Percentiles rank a stretch among this genome's conserved stretches.
phyloP scores from a whole-genome alignment of 805 yeast genomes.

The Saturnispora sekii region DNA sequence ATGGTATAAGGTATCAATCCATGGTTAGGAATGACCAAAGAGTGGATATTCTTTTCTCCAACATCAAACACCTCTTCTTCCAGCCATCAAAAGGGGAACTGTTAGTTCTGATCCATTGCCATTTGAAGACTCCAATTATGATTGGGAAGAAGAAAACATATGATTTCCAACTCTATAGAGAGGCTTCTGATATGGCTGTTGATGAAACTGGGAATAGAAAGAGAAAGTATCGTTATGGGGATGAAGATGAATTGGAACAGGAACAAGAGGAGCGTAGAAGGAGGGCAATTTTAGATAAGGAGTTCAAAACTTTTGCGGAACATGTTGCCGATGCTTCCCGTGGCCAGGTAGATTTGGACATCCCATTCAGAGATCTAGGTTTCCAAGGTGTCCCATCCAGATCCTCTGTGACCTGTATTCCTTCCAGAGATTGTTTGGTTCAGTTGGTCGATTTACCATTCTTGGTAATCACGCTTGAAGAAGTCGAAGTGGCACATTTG shows the following conservation, averaged over 20 bases:
- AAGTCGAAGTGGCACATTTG: constrained; percentile 87
- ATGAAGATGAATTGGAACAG: constrained; percentile 96
- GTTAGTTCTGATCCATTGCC: constrained; percentile 86
- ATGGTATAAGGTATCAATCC: constrained; percentile 90
- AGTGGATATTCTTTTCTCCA: constrained; percentile 80
- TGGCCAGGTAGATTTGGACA: constrained; percentile 79
- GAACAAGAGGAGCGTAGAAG: constrained; percentile 97
- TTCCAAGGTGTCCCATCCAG: constrained; percentile 97
- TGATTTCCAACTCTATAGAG: constrained; percentile 93
- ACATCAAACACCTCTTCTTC: constrained; percentile 87
- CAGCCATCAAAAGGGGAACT: constrained; percentile 95
- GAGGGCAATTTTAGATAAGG: constrained; percentile 83
- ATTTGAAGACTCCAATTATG: constrained; percentile 85
- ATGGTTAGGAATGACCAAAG: constrained; percentile 75
- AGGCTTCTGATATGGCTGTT: constrained; percentile 90
- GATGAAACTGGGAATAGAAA: constrained; percentile 96
- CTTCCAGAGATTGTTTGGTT: constrained; percentile 92
- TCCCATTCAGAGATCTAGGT: constrained; percentile 92
- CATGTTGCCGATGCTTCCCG: constrained; percentile 80
- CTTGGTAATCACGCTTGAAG: constrained; percentile 80
- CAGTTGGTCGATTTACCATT: constrained; percentile 94
- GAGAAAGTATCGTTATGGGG: constrained; percentile 83
- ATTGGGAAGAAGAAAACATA: constrained; percentile 92
- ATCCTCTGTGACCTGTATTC: constrained; percentile 89
- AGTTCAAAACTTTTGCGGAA: constrained; percentile 83